Evolutionary conservation across 75 land plant species (phyloP).

Genomic region (Isoetes taiwanensis): DNA sequence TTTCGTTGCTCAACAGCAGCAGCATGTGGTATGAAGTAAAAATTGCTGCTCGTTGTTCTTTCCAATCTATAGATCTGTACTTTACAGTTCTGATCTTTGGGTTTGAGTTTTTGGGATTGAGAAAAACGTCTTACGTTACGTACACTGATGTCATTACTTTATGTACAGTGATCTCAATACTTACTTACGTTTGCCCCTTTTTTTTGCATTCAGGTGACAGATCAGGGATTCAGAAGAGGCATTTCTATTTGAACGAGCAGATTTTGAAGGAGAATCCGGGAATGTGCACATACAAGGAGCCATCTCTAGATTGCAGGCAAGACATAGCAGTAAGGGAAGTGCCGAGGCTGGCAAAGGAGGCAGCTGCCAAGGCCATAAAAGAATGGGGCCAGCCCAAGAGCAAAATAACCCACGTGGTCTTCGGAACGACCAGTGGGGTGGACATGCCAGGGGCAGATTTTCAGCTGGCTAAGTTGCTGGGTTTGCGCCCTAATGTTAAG

Average conservation of each 20-base stretch:
- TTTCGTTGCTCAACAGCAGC: too few relatives aligned
- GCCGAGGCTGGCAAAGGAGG: slow-evolving; percentile 37
- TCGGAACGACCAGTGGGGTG: slow-evolving; percentile 49
- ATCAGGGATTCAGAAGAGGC: slow-evolving; percentile 37
- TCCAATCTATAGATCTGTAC: too few relatives aligned
- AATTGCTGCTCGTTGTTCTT: too few relatives aligned
- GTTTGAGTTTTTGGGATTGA: too few relatives aligned
- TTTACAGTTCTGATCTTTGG: too few relatives aligned
- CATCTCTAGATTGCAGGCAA: slow-evolving; percentile 39
- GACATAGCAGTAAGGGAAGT: slow-evolving; percentile 48
- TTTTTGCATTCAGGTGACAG: slow-evolving; percentile 30
- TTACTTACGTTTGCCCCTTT: background rate
- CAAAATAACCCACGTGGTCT: slow-evolving; percentile 42
- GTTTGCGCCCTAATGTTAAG: slow-evolving; percentile 31
- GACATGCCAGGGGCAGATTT: slow-evolving; percentile 50
- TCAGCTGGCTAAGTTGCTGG: slow-evolving; percentile 32
- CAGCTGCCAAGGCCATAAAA: slow-evolving; percentile 25
- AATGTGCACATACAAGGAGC: slow-evolving; percentile 39
- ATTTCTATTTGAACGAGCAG: slow-evolving; percentile 39
- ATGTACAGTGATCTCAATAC: background rate
- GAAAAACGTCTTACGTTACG: too few relatives aligned
- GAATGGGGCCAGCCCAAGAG: slow-evolving; percentile 40
- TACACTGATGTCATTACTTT: too few relatives aligned
- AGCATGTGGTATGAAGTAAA: too few relatives aligned
- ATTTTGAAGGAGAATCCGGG: slow-evolving; percentile 30